Percentiles rank a stretch among this genome's conserved stretches.
These are phyloP conservation scores for Chenopodium quinoa DNA, from an alignment of 148 eudicot species.

Conservation along the genomic window DNA sequence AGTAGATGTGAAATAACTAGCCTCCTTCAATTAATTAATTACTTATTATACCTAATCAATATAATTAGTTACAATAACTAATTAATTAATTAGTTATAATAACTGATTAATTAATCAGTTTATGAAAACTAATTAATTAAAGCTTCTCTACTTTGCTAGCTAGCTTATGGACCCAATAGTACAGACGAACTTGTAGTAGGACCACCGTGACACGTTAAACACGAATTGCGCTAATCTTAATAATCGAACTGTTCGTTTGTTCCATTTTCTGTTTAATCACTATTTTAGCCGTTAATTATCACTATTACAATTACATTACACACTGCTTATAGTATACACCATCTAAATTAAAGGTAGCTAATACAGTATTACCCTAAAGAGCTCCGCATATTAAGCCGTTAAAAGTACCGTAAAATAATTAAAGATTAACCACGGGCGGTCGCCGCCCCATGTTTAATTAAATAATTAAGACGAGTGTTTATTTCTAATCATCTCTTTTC, in stretches of 20 bases:
- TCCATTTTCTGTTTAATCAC: background rate
- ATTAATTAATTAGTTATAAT: too few species aligned
- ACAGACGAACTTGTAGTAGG: too few species aligned
- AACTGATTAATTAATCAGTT: too few species aligned
- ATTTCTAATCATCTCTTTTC: background rate
- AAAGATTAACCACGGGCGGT: background rate
- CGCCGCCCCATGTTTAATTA: constrained; percentile 9
- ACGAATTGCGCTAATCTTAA: background rate
- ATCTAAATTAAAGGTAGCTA: background rate
- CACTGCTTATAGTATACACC: background rate
- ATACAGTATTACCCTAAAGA: too few species aligned
- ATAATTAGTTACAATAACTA: too few species aligned
- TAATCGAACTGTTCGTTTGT: background rate
- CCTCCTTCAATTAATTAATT: too few species aligned
- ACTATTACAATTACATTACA: background rate
- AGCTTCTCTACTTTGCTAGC: background rate
- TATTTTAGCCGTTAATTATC: background rate
- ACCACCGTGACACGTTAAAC: background rate
- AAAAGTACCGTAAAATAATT: background rate
- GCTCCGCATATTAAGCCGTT: constrained; percentile 11
- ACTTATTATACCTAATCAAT: too few species aligned
- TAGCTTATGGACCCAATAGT: background rate
- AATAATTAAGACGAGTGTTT: background rate
- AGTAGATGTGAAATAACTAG: too few species aligned
- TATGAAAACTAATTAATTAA: too few species aligned